Evolutionary conservation across 257 asterid species (phyloP), one percentile per base, ranked within the genome.

Genomic region (Primulina huaijiensis): DNA sequence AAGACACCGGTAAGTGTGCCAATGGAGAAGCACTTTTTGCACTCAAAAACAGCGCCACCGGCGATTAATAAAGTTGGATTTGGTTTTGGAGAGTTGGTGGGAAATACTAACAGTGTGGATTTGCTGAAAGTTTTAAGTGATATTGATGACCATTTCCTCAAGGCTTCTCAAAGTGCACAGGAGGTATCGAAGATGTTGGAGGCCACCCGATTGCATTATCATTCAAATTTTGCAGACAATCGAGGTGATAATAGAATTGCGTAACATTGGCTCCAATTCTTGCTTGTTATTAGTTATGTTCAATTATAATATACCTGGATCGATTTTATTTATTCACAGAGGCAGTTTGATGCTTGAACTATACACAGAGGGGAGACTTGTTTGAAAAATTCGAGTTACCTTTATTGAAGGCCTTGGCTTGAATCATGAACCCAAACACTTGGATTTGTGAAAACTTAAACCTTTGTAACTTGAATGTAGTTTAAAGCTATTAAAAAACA

Each of bases 151-250:
- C 90, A 86, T 76, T 93, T 93, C 77, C 85, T 93, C 27, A 82
- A 85, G 81, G 95, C 97, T 83, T 90, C 96, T 27, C 89, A 89
- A 79, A 76, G 87, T 76, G 89, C 97, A 0, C 96, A 90, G 74
- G 95, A 81, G 84, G 99, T 93, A 57, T 93, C 99, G 0, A 89
- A 84, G 90, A 87, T 86, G 96, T 88, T 93, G 27, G 99, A 93
- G 86, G 99, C 99, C 52, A 89, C 96, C 1, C 80, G 87, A 80
- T 69, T 93, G 88, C 99, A 93, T 81, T 93, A 90, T 73, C 99
- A 93, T 82, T 89, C 96, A 0, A 93, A 90, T 75, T 93, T 93
- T 60, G 96, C 99, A 0, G 97, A 93, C 83, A 87, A 89, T 84
- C 87, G 90, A 89, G 99, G 99, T 90, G 80, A 84, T 60, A 60